Percentiles rank a stretch among this genome's conserved stretches.
Evolutionary conservation across 176 grass and related monocot species (phyloP).

Genomic region (Oryza rufipogon): DNA sequence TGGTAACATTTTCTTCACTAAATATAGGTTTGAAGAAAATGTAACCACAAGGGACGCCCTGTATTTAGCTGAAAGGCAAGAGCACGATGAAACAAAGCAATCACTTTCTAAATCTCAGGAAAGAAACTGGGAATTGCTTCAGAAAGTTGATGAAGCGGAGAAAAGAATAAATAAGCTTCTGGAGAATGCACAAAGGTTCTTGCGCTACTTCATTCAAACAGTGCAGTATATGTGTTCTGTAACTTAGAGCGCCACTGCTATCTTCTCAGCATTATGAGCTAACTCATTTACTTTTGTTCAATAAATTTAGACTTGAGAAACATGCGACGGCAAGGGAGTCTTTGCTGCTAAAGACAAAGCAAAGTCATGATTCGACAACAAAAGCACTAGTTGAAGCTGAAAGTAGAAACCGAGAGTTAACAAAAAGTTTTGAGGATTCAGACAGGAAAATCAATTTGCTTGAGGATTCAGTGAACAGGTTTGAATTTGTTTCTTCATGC

Average conservation of each 20-base stretch:
- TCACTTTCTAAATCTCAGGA: slow-evolving; percentile 57
- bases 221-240: not conserved
- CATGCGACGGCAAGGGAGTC: slow-evolving; percentile 60
- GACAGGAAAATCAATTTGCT: slow-evolving; percentile 49
- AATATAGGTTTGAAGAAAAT: slow-evolving; percentile 76
- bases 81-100: slow-evolving; percentile 64
- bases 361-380: slow-evolving; percentile 44
- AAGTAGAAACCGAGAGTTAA: slow-evolving; percentile 46
- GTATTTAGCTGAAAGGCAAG: slow-evolving; percentile 65
- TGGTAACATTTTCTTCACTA: slow-evolving; percentile 27
- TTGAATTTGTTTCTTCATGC: slow-evolving; percentile 29
- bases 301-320: slow-evolving; percentile 67
- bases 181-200: slow-evolving; percentile 63
- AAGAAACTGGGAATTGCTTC: slow-evolving; percentile 59
- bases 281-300: slow-evolving; percentile 34
- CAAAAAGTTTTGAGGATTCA: slow-evolving; percentile 47
- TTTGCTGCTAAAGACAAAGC: slow-evolving; percentile 56
- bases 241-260: not conserved
- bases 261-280: slow-evolving; percentile 29
- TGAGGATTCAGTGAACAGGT: slow-evolving; percentile 62
- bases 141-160: slow-evolving; percentile 62
- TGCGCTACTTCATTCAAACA: slow-evolving; percentile 12
- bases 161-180: slow-evolving; percentile 60
- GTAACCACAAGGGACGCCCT: slow-evolving; percentile 55
- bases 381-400: slow-evolving; percentile 55